Conservation (phyloP, 768 basidiomycete species). For the Punctularia strigosozonata region DNA sequence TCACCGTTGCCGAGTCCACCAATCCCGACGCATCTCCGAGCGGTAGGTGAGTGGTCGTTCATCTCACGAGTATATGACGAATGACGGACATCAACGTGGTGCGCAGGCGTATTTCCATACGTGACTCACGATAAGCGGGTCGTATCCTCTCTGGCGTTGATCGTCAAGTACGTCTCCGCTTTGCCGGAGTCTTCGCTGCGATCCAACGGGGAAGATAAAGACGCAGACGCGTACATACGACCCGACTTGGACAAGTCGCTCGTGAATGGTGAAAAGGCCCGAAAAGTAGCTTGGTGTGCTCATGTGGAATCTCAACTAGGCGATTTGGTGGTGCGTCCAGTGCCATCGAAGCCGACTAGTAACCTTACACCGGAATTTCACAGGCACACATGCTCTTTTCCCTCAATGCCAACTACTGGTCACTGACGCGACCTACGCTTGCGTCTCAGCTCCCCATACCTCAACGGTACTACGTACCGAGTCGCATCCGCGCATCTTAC, state of each 20-base stretch:
- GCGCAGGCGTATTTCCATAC: conserved; percentile 60
- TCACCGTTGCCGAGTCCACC: conserved; percentile 45
- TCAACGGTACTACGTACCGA: conserved; percentile 64
- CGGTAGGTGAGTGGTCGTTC: conserved; percentile 35
- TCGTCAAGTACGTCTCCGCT: conserved; percentile 53
- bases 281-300: conserved; percentile 48
- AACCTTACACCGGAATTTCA: conserved; percentile 4
- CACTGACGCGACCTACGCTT: conserved; percentile 41
- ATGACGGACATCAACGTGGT: not conserved
- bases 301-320: conserved; percentile 59
- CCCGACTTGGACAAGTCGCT: conserved; percentile 39
- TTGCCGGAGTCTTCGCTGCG: conserved; percentile 23
- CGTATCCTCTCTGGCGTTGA: conserved; percentile 43
- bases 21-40: conserved; percentile 65
- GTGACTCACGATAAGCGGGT: conserved; percentile 43
- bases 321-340: conserved; percentile 51
- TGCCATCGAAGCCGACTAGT: not conserved
- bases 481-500: conserved; percentile 45
- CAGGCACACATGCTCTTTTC: conserved; percentile 60
- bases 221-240: conserved; percentile 7
- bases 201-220: conserved; percentile 13
- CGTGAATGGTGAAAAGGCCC: conserved; percentile 33
- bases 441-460: conserved; percentile 50
- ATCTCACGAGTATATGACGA: not conserved
- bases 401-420: conserved; percentile 47